A percentile compares a stretch with the other conserved stretches of the same genome.
phyloP scores from a whole-genome alignment of 2,329 filamentous ascomycete genomes.

The Talaromyces rugulosus region DNA sequence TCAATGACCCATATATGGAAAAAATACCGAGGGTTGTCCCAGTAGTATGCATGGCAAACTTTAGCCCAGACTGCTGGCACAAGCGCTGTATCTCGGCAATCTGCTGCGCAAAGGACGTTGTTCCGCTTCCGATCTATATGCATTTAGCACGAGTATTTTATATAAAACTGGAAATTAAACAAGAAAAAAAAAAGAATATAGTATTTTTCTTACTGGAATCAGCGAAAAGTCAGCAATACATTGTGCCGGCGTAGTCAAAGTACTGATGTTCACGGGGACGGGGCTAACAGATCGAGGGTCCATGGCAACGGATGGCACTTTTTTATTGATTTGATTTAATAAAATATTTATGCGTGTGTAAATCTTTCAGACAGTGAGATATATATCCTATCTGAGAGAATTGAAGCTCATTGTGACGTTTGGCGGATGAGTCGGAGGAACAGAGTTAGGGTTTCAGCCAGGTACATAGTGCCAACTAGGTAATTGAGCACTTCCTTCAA shows the following conservation, averaged over 20 bases:
- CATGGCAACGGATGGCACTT: not conserved
- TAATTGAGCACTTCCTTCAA: too few relatives aligned
- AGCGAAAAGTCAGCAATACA: constrained; percentile 86
- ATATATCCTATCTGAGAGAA: not conserved
- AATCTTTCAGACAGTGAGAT: not conserved
- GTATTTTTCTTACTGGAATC: constrained; percentile 52
- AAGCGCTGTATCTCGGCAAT: constrained; percentile 80
- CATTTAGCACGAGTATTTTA: too few relatives aligned
- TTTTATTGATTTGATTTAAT: not conserved
- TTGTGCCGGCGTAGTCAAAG: constrained; percentile 55
- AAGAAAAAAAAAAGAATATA: not conserved
- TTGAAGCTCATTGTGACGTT: not conserved
- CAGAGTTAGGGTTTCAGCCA: not conserved
- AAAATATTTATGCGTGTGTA: not conserved
- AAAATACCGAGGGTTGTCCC: constrained; percentile 76
- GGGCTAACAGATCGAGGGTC: not conserved
- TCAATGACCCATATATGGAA: not conserved
- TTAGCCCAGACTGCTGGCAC: constrained; percentile 69
- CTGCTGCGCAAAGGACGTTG: constrained; percentile 68
- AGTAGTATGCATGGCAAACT: constrained; percentile 80
- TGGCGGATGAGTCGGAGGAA: not conserved
- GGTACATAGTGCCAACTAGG: too few relatives aligned
- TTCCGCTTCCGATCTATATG: constrained; percentile 63
- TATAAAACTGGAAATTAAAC: too few relatives aligned
- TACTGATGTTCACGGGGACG: constrained; percentile 7